phyloP scores from a whole-genome alignment of 495 filamentous ascomycete species.

The Penicillium robsamsonii region DNA sequence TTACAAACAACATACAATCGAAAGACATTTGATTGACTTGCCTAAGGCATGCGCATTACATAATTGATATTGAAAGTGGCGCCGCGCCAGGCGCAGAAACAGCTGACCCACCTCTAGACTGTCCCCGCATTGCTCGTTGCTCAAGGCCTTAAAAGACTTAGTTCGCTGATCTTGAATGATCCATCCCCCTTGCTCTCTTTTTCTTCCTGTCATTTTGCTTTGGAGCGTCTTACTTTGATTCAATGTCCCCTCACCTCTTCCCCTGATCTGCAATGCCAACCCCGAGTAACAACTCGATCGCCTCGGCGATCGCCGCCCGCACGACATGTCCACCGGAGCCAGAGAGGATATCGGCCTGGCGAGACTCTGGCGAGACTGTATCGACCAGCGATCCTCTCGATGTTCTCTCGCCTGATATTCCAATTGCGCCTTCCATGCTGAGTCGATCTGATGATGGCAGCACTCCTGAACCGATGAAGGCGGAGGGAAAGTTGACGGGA shows the following conservation, averaged over 20 bases:
- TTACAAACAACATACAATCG: not conserved
- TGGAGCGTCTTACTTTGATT: slow-evolving; percentile 21
- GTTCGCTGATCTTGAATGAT: slow-evolving; percentile 17
- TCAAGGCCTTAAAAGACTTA: slow-evolving; percentile 18
- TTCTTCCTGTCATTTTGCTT: slow-evolving; percentile 15
- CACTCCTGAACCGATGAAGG: slow-evolving; percentile 30
- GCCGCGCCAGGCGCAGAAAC: slow-evolving; percentile 13
- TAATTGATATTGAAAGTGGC: slow-evolving; percentile 10
- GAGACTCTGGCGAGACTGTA: slow-evolving; percentile 33
- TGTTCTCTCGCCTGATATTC: slow-evolving; percentile 29
- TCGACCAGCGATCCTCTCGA: slow-evolving; percentile 28
- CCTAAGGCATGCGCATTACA: not conserved
- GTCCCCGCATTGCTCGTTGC: slow-evolving; percentile 13
- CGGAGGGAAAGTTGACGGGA: slow-evolving; percentile 30
- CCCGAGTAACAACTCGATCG: slow-evolving; percentile 53
- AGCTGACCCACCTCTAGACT: slow-evolving; percentile 8
- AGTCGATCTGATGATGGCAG: slow-evolving; percentile 37
- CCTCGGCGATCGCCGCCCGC: slow-evolving; percentile 48
- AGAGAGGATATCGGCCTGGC: slow-evolving; percentile 43
- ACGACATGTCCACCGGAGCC: slow-evolving; percentile 56
- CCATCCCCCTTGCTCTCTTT: slow-evolving; percentile 18
- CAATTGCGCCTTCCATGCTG: slow-evolving; percentile 30
- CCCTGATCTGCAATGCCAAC: slow-evolving; percentile 57
- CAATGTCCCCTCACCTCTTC: slow-evolving; percentile 39
- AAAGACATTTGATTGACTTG: not conserved